Evolutionary conservation across 208 protist species (phyloP), one percentile per base, ranked within the genome.

Genomic region (Crithidia fasciculata): DNA sequence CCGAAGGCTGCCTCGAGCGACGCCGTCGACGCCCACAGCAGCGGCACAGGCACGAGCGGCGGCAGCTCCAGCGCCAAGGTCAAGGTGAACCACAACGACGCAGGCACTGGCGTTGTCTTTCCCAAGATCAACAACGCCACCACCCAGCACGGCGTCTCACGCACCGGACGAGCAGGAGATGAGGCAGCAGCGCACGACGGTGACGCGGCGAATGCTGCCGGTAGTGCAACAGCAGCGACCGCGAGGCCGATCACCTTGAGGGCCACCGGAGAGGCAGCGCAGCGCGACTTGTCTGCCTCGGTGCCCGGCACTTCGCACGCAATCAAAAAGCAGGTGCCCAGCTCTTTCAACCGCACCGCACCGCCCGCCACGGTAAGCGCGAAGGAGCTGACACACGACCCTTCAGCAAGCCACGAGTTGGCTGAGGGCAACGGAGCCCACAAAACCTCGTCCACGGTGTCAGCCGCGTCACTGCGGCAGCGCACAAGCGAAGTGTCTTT

Each of bases 261-360:
- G 28, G 28, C 28, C 0, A 28, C 0, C 28, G 28, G 28, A 28
- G 28, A 28, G 2, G 49, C 41, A 13, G 47, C 49, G 3, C 45
- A n/a, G 9, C 47, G 37, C 4, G 63, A 58, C 9, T n/a, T 58
- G 40, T 61, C 65, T 13, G 39, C 65, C 13, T 61, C 40, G 1
- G n/a, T 19, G 4, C 65, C 65, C n/a, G 7, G 12, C 49, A 9
- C 37, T 39, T n/a, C 63, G 54, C 41, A 50, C 19, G 41, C 37
- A 4, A 43, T 61, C 9, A 59, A 53, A 37, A 70, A 70, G 53
- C 8, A 19, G 13, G 49, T 18, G 10, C 65, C 52, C 6, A 70
- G n/a, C 18, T 59, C 41, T 12, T 39, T 61, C 28, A 61, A 53
- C 36, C 53, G 53, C 15, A 61, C 65, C 8, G 19, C 65, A 43